Percentiles rank a stretch among this genome's conserved stretches.
Conservation (phyloP, 805 yeast species). For the Diddensiella transvaalensis region DNA sequence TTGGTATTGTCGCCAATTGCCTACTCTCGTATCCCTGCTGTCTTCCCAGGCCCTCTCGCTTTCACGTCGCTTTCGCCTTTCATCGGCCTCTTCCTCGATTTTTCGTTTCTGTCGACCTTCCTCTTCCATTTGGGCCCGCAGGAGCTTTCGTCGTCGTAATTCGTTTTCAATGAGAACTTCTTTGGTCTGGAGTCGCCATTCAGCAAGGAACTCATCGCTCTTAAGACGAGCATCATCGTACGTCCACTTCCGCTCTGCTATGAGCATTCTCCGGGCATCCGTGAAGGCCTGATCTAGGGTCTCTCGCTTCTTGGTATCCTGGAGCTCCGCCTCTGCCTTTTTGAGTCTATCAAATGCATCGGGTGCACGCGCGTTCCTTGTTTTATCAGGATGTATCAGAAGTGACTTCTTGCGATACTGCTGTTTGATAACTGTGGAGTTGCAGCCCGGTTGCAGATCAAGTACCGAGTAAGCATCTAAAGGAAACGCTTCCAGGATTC, state of each 20-base stretch:
- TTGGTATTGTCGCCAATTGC: slow-evolving; percentile 54
- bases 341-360: slow-evolving; percentile 59
- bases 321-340: slow-evolving; percentile 46
- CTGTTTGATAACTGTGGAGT: slow-evolving; percentile 41
- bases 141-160: slow-evolving; percentile 40
- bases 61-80: slow-evolving; percentile 36
- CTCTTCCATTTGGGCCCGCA: slow-evolving; percentile 41
- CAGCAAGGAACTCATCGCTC: slow-evolving; percentile 35
- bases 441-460: slow-evolving; percentile 43
- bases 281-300: slow-evolving; percentile 44
- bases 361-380: slow-evolving; percentile 53
- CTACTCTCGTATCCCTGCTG: slow-evolving; percentile 53
- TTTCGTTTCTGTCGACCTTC: slow-evolving; percentile 39
- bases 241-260: slow-evolving; percentile 38
- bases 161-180: slow-evolving; percentile 47
- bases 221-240: slow-evolving; percentile 38
- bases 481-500: slow-evolving; percentile 47
- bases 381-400: slow-evolving; percentile 67
- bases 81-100: slow-evolving; percentile 34
- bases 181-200: slow-evolving; percentile 43
- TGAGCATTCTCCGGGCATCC: slow-evolving; percentile 41
- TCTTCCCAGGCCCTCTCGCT: slow-evolving; percentile 57
- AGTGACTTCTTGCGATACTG: slow-evolving; percentile 56
- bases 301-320: slow-evolving; percentile 38
- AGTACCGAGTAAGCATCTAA: slow-evolving; percentile 55